phyloP scores from a whole-genome alignment of 2,329 filamentous ascomycete genomes.

The Cytospora leucostoma region DNA sequence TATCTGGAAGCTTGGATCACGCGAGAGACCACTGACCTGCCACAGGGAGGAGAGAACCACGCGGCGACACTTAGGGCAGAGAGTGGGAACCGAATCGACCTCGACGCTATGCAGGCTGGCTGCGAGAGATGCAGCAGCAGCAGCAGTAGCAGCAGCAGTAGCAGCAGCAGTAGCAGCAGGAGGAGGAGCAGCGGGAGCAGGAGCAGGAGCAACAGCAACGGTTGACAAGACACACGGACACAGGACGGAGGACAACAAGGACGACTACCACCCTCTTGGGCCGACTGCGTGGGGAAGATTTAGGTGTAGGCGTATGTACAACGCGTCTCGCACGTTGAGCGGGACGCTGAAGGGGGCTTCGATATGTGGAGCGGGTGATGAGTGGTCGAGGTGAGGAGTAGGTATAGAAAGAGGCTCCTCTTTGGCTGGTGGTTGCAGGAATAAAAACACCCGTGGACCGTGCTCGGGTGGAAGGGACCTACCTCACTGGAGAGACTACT shows the following conservation, averaged over 20 bases:
- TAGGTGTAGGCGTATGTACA: slow-evolving; percentile 21
- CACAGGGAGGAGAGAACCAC: slow-evolving; percentile 18
- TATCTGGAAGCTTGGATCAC: slow-evolving; percentile 12
- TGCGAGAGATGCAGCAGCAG: slow-evolving; percentile 25
- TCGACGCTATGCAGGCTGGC: slow-evolving; percentile 24
- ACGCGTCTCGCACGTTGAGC: slow-evolving; percentile 22
- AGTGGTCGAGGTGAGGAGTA: slow-evolving; percentile 18
- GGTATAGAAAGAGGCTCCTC: slow-evolving; percentile 10
- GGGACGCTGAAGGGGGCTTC: slow-evolving; percentile 11
- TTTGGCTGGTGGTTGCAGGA: slow-evolving; percentile 9
- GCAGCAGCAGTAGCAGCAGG: neutral
- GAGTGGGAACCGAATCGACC: slow-evolving; percentile 22
- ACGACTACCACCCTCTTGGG: slow-evolving; percentile 25
- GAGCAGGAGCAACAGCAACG: slow-evolving; percentile 2
- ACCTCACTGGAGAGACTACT: slow-evolving; percentile 3
- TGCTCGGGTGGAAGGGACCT: slow-evolving; percentile 1
- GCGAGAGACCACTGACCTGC: slow-evolving; percentile 18
- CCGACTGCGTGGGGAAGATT: slow-evolving; percentile 23
- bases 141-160: too few species aligned
- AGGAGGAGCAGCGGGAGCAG: too few species aligned
- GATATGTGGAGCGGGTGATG: slow-evolving; percentile 15
- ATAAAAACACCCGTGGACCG: neutral
- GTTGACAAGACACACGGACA: slow-evolving; percentile 17
- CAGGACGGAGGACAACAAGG: slow-evolving; percentile 16
- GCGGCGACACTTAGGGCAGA: slow-evolving; percentile 22